Base-by-base conservation (phyloP, 176 grass and related monocot genomes). In the Zoysia pacifica region DNA sequence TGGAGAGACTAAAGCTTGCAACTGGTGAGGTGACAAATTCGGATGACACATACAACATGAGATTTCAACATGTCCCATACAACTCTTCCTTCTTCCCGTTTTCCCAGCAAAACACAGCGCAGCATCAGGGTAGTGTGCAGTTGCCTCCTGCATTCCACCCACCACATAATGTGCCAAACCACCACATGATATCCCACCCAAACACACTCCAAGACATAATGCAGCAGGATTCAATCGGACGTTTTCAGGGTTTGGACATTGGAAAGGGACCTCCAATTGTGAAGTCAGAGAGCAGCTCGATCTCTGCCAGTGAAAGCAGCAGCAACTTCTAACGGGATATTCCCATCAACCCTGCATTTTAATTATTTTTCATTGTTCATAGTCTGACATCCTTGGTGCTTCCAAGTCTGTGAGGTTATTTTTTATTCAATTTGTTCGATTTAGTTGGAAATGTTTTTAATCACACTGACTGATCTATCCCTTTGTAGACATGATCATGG, bases 1-100 rank as follows among this genome's bases (percentile, higher is more conserved):
- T 99, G 82, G 97, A 99, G 50, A 93, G 89, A 86, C 93, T 99
- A 54, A 99, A 90, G 77, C 75, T 93, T 67, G 97, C 84, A 48
- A 99, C 97, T 36, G 97, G 97, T 53, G 97, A 96, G 80, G 82
- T 91, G 73, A 77, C 88, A 84, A 93, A 87, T 72, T 73, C 72
- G 37, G 66, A 71, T 54, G 90, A 93, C 52, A 72, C 88, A 81
- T 96, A 85, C 56, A 91, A 79, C 82, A 85, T 95, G 84, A 85
- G 90, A 88, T 51, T 95, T 82, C 90, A 91, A 56, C 93, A 96
- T 69, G 64, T 90, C 42, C 75, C 89, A 45, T 99, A 90, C 82
- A 84, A 91, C 75, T 84, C 90, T 75, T 91, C 90, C 49, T 93
- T 99, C 84, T 99, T 95, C 53, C 55, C 42, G 3, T 68, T 90